A percentile compares a stretch with the other conserved stretches of the same genome.
These are phyloP conservation scores for Ochromonas danica DNA, from an alignment of 108 stramenopile species.

Conservation along the genomic window DNA sequence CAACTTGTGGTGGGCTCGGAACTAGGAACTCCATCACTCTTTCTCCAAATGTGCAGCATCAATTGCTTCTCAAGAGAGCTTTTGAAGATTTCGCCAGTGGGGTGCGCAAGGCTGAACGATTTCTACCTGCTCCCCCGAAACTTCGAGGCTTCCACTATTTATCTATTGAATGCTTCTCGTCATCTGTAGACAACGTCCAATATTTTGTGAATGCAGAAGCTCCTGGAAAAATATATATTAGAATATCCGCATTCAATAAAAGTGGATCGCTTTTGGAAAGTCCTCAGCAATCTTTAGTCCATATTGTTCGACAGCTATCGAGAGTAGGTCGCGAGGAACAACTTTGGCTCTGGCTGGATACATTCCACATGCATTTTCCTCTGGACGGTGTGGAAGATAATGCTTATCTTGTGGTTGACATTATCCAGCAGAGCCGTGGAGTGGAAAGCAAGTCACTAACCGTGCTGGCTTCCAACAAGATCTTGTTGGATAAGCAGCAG, in stretches of 20 bases:
- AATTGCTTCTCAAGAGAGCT: background rate
- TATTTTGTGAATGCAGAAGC: background rate
- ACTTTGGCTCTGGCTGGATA: background rate
- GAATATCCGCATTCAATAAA: background rate
- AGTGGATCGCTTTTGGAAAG: background rate
- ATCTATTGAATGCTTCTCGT: too few relatives aligned
- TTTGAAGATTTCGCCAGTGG: background rate
- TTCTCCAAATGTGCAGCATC: background rate
- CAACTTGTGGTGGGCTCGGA: background rate
- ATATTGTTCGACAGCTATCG: background rate
- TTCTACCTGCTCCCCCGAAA: background rate
- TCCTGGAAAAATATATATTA: background rate
- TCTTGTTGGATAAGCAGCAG: background rate
- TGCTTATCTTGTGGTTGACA: background rate
- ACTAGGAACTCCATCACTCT: background rate
- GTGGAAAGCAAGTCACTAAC: background rate
- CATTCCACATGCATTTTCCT: background rate
- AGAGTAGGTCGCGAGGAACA: background rate
- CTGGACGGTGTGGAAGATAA: background rate
- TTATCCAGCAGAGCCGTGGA: background rate
- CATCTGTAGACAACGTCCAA: too few relatives aligned
- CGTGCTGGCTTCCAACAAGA: background rate
- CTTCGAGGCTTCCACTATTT: constrained; percentile 1
- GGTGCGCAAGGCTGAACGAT: background rate
- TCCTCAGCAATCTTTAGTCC: background rate